A percentile compares a stretch with the other conserved stretches of the same genome.
Conservation (phyloP, 2,329 filamentous ascomycete genomes). For the Penicillium sp. region DNA sequence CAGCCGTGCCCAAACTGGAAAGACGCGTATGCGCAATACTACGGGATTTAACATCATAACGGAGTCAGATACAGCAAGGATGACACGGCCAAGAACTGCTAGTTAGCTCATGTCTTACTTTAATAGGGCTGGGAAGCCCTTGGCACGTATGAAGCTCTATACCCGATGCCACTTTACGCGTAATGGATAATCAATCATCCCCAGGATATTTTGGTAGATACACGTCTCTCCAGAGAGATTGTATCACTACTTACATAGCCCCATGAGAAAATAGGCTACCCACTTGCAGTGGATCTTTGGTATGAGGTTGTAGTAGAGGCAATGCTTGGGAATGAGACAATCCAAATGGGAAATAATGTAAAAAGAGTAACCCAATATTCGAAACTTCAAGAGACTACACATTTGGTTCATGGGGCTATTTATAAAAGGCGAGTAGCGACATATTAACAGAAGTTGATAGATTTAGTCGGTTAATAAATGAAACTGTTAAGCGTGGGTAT, state of each 20-base stretch:
- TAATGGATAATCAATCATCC: background rate
- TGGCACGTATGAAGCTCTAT: background rate
- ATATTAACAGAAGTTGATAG: background rate
- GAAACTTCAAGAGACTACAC: too few species aligned
- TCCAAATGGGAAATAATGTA: background rate
- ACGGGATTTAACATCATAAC: background rate
- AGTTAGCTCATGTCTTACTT: background rate
- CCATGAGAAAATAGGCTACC: background rate
- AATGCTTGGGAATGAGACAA: background rate
- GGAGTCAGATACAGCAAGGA: background rate
- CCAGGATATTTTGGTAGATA: too few species aligned
- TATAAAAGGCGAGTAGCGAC: background rate
- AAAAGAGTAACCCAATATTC: background rate
- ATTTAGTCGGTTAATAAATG: background rate
- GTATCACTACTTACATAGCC: background rate
- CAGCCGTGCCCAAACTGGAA: background rate
- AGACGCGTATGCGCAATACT: background rate
- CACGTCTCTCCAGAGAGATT: background rate
- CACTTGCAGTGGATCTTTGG: background rate
- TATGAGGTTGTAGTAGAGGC: background rate
- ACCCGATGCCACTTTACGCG: background rate
- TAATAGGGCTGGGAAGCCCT: background rate
- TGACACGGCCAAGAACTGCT: background rate
- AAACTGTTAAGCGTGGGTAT: background rate
- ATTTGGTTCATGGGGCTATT: background rate